These are phyloP conservation scores for Ophiosphaerella herpotricha DNA, from an alignment of 2,329 filamentous ascomycete genomes.

Conservation along the genomic window DNA sequence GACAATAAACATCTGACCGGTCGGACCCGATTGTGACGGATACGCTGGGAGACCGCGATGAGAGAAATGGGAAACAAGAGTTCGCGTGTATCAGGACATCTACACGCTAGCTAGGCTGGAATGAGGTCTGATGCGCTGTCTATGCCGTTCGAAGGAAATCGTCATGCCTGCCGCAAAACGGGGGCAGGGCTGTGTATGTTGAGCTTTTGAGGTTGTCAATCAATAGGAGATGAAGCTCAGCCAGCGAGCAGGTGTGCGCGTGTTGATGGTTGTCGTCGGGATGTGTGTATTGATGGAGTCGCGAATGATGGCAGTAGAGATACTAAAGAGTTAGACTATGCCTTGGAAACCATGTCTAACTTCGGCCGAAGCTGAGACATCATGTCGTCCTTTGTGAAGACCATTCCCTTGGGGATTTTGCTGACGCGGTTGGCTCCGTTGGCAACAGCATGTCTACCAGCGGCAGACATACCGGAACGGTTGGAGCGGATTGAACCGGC, in stretches of 20 bases:
- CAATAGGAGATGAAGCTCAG: constrained; percentile 28
- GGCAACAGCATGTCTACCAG: constrained; percentile 72
- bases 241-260: constrained; percentile 35
- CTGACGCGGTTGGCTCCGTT: constrained; percentile 85
- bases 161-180: constrained; percentile 30
- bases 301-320: constrained; percentile 8
- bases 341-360: constrained; percentile 54
- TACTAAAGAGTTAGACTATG: constrained; percentile 19
- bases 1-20: constrained; percentile 15
- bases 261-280: constrained; percentile 24
- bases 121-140: constrained; percentile 24
- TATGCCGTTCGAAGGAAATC: constrained; percentile 36
- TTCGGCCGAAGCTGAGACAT: constrained; percentile 60
- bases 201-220: constrained; percentile 27
- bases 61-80: constrained; percentile 11
- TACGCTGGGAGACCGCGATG: constrained; percentile 10
- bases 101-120: constrained; percentile 11
- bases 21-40: constrained; percentile 5
- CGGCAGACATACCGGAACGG: constrained; percentile 74
- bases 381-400: constrained; percentile 76
- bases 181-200: constrained; percentile 18
- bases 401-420: constrained; percentile 77
- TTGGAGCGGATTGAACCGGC: constrained; percentile 66
- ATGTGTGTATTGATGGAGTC: constrained; percentile 11
- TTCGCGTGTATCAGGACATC: constrained; percentile 5